Base-by-base conservation (phyloP, 495 filamentous ascomycete genomes). In the Lindgomyces ingoldianus region DNA sequence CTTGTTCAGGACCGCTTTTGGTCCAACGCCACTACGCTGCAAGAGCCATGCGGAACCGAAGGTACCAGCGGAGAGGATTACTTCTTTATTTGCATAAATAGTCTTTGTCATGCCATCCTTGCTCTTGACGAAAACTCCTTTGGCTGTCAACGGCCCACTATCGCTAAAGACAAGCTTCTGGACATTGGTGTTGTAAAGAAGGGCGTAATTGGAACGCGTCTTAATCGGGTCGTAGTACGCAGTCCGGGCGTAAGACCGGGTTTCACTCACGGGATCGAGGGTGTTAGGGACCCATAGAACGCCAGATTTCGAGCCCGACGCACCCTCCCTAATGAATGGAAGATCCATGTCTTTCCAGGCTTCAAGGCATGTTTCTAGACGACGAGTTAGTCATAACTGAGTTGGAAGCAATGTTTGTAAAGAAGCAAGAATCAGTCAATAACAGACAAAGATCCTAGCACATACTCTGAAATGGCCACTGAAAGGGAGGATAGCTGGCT, bases 11-110 rank as follows among this genome's bases (percentile, higher is more conserved):
- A 84, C 48, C 11, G 71, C 73, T 8, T 69, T 68, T 2, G 79
- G 76, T 4, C 84, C 84, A 42, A 85, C 79, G 2, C 84, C 84
- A 44, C 78, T 81, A 1, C 84, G 70, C 62, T 85, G 81, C 4
- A 86, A 70, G 3, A 87, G 64, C 50, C 85, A 81, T 0, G 84
- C 83, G 33, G 81, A 83, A 57, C 85, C 81, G 14, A 87, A 70
- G 1, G 79, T 76, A 3, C 84, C 84, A 0, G 84, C 83, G 0
- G 84, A 78, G 18, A 87, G 47, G 47, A 87, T 83, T 4, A 86
- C 82, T 67, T 87, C 85, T 48, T 77, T 78, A 8, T 72, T 76
- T 0, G 82, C 83, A n/a, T 65, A 74, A 6, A 83, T 75, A 10
- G 41, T 74, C 4, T 57, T 65, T 14, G 62, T 68, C 42, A 54